Base-by-base conservation (phyloP, 2,329 filamentous ascomycete genomes). In the Fusarium floridanum region DNA sequence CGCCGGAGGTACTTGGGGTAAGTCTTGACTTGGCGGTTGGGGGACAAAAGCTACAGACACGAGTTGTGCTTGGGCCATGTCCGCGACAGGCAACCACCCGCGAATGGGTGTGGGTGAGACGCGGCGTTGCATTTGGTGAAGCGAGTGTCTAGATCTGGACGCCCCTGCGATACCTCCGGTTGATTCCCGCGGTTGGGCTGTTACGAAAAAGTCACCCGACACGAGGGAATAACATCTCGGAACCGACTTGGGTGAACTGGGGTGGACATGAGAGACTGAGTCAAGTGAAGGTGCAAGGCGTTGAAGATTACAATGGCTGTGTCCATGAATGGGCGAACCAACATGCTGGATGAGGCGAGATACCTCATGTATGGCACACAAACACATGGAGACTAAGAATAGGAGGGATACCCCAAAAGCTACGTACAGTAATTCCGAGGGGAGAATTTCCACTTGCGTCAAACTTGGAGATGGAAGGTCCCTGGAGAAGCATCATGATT, bases 101-200 rank as follows among this genome's bases (percentile, higher is more conserved):
- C 56, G 56, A 60, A 41, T 59, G 37, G 20, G 56, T n/a, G 56
- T 60, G 56, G 36, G 34, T 17, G 55, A 57, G 55, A 57, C 55
- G 32, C 12, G 55, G 34, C 22, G 55, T 39, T 57, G 29, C 32
- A 24, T 57, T 36, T 39, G 34, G 29, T 43, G 27, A 45, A 24
- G 32, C 34, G 32, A 57, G 34, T 5, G 55, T 24, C 55, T n/a
- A 57, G 55, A 57, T 57, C 55, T 57, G 32, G 55, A 36, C 55
- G 55, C 55, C 55, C 53, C 12, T 57, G 34, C 34, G 55, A 41
- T 60, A 20, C 36, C 24, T 41, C 37, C 34, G 22, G 56, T 60
- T 60, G 56, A 41, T 39, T 43, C 56, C 37, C 37, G 37, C 24
- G n/a, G 24, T 43, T 60, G 29, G 24, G 56, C 24, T 41, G 24